phyloP scores from a whole-genome alignment of 345 rosid genomes.

The Conringia planisiliqua region DNA sequence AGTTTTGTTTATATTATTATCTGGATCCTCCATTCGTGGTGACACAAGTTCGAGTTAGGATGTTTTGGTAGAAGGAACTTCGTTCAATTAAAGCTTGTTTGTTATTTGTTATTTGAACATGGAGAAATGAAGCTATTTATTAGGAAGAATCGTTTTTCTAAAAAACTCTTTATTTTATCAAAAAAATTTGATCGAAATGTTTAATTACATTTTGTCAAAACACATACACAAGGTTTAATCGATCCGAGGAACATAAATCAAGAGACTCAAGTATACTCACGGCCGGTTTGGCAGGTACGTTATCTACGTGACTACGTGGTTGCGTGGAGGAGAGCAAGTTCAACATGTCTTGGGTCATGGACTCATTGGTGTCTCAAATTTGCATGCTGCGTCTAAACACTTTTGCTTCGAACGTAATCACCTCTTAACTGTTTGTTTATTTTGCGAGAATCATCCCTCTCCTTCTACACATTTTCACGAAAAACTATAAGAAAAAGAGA shows the following conservation, averaged over 20 bases:
- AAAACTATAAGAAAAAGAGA: background rate
- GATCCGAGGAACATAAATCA: background rate
- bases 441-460: background rate
- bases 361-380: background rate
- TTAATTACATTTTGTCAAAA: too few species aligned
- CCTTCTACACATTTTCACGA: background rate
- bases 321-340: conserved; percentile 6
- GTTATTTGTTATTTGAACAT: too few species aligned
- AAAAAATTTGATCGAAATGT: too few species aligned
- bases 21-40: too few species aligned
- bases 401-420: conserved; percentile 6
- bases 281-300: background rate
- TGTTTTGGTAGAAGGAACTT: too few species aligned
- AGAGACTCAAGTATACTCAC: background rate
- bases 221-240: too few species aligned
- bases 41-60: too few species aligned
- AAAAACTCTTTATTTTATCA: too few species aligned
- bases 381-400: background rate
- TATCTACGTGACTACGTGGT: background rate
- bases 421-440: background rate
- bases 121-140: too few species aligned
- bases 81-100: too few species aligned
- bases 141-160: too few species aligned
- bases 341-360: background rate
- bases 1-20: too few species aligned